Evolutionary conservation across 306 rosid genomes (phyloP).

Genomic region (Prunus campanulata): DNA sequence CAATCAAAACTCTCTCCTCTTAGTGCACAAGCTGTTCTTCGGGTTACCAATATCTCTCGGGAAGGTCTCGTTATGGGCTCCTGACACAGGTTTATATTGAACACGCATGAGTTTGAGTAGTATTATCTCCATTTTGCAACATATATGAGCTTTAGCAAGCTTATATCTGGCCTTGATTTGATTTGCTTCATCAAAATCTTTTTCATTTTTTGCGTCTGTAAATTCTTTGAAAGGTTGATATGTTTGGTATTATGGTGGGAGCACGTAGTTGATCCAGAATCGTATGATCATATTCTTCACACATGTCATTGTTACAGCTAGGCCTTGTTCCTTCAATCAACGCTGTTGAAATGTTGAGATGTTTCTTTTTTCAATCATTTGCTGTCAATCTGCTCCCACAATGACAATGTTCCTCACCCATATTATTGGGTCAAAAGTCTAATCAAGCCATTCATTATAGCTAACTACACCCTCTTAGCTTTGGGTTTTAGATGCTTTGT

Average conservation of each 20-base stretch:
- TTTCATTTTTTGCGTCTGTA: constrained; percentile 42
- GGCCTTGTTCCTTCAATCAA: background rate
- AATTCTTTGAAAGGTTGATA: constrained; percentile 54
- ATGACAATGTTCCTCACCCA: constrained; percentile 5
- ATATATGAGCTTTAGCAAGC: constrained; percentile 35
- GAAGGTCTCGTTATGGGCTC: constrained; percentile 71
- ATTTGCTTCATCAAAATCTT: constrained; percentile 40
- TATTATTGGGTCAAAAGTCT: constrained; percentile 3
- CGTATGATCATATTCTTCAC: constrained; percentile 21
- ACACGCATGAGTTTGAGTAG: constrained; percentile 24
- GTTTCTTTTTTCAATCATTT: background rate
- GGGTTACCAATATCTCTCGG: constrained; percentile 67
- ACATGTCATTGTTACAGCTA: background rate
- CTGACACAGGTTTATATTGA: constrained; percentile 35
- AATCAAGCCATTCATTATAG: background rate
- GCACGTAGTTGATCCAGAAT: constrained; percentile 52
- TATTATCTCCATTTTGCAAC: constrained; percentile 13
- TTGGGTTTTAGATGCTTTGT: background rate
- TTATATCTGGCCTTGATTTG: constrained; percentile 34
- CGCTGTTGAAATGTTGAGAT: background rate
- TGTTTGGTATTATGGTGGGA: constrained; percentile 45
- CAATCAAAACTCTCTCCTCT: constrained; percentile 81
- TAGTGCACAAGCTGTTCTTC: constrained; percentile 96
- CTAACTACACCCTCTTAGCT: background rate
- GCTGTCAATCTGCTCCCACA: background rate